Base-by-base conservation (phyloP, 352 stramenopile species). In the Globisporangium emineosum region DNA sequence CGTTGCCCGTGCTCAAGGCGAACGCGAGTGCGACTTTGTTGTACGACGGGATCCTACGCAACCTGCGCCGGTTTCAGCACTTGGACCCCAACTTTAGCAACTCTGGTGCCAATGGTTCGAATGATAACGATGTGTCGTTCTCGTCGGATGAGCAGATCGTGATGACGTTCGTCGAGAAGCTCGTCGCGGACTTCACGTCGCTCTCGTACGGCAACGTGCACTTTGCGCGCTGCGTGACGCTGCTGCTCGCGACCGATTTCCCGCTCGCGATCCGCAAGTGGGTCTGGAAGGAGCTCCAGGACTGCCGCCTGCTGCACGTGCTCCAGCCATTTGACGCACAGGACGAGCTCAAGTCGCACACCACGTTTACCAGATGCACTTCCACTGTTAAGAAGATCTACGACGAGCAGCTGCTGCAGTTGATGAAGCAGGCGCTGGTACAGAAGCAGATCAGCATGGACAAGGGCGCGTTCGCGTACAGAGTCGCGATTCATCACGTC, bases 271-370 rank as follows among this genome's bases (percentile, higher is more conserved):
- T 89, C 15, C 80, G 81, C 29, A 83, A 79, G 45, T 88, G 76
- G 54, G 72, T 91, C 32, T 93, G 84, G 84, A 88, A 87, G 60
- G 83, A 93, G 65, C 68, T 93, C 0, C 62, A 78, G 10, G 78
- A 71, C 19, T 78, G 71, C 13, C 78, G 75, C 33, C 50, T 89
- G 61, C 62, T 92, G 27, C 76, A 89, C 57, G 69, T 68, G 9
- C 77, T 90, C 9, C 62, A 70, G 23, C 66, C 75, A 9, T 84
- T 91, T 37, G 60, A 79, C 43, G 65, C 63, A 1, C 62, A 66
- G 1, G 57, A 35, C 1, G 69, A 47, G 40, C 19, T 47, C 5
- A 12, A 3, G 0, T 23, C 56, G 8, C 13, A 29, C 19, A 56
- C 71, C 35, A 70, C 78, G n/a, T 72, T 86, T 27, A 57, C 56